phyloP scores from a whole-genome alignment of 768 basidiomycete genomes.

The Tricholoma hemisulphureum region DNA sequence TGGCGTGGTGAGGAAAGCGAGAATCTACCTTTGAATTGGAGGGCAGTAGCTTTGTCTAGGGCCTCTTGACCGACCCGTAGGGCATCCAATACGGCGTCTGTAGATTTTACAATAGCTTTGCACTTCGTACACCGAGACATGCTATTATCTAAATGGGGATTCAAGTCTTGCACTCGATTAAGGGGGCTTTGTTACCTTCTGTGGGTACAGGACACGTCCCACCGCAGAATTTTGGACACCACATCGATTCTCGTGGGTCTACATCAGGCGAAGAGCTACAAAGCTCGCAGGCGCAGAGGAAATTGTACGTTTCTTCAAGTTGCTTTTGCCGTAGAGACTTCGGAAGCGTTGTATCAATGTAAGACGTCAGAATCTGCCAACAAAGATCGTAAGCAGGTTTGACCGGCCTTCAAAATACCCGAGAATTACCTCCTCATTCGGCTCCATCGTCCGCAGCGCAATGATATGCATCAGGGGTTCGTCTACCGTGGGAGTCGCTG shows the following conservation, averaged over 20 bases:
- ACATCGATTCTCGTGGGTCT: conserved; percentile 69
- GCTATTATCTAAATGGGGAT: conserved; percentile 40
- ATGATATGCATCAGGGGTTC: conserved; percentile 74
- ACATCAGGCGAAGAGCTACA: conserved; percentile 39
- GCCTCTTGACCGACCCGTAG: conserved; percentile 71
- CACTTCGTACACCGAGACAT: conserved; percentile 57
- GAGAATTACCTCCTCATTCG: conserved; percentile 65
- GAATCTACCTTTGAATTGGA: conserved; percentile 58
- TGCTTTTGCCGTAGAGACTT: conserved; percentile 48
- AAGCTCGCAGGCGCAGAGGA: conserved; percentile 65
- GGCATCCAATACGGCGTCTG: conserved; percentile 59
- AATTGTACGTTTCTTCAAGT: conserved; percentile 74
- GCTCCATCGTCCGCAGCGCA: conserved; percentile 60
- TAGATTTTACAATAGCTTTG: conserved; percentile 43
- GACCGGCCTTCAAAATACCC: background rate
- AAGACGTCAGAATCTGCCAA: conserved; percentile 71
- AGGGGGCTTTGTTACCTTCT: conserved; percentile 44
- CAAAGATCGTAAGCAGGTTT: background rate
- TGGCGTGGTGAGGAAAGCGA: background rate
- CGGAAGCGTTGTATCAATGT: conserved; percentile 83
- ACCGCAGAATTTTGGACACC: conserved; percentile 69
- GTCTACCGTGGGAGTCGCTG: conserved; percentile 28
- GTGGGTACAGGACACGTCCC: conserved; percentile 59
- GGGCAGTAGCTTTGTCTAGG: conserved; percentile 63
- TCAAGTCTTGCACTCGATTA: background rate